Conservation (phyloP, 139 green algal genomes). For the Asterochloris erici region DNA sequence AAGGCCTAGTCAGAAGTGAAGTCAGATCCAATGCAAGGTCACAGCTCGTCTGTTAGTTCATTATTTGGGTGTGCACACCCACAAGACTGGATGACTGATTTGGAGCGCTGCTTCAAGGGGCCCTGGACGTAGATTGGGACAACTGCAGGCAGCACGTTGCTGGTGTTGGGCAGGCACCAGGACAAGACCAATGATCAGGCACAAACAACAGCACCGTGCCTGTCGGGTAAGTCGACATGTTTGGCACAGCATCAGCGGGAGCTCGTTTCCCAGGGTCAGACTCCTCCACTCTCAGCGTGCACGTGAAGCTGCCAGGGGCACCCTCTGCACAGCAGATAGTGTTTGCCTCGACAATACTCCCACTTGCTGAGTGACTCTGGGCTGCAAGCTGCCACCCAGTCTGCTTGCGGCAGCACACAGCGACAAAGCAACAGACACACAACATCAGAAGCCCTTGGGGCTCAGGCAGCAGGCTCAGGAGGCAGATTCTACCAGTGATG, state of each 20-base stretch:
- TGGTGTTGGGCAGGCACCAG: too few species aligned
- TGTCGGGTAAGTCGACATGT: constrained; percentile 13
- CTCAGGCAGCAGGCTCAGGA: neutral
- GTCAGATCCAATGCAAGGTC: too few species aligned
- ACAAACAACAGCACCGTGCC: neutral
- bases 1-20: too few species aligned
- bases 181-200: too few species aligned
- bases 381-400: neutral
- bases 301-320: constrained; percentile 3
- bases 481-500: neutral
- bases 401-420: neutral
- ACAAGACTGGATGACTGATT: too few species aligned
- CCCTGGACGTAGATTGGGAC: too few species aligned
- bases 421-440: neutral
- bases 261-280: neutral
- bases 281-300: constrained; percentile 31
- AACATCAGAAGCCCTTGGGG: neutral
- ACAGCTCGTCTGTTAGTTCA: too few species aligned
- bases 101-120: too few species aligned
- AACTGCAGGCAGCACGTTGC: too few species aligned
- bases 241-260: neutral
- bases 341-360: neutral
- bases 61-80: too few species aligned
- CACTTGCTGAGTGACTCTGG: neutral
- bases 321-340: neutral